These are phyloP conservation scores for Solanum tarijense DNA, from an alignment of 257 asterid species.

Conservation along the genomic window DNA sequence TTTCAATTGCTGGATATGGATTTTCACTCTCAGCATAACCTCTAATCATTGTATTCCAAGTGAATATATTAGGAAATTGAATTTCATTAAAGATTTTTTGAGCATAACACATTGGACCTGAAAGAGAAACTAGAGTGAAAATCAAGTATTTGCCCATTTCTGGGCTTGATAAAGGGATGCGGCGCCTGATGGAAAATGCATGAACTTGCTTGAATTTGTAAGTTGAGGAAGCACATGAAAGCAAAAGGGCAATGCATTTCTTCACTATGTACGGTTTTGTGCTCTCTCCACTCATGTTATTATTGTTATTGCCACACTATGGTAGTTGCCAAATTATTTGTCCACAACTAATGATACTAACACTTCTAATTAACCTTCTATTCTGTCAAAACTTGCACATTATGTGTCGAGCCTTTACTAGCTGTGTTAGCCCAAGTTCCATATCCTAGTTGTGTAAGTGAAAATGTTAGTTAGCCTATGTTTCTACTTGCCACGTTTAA, in stretches of 20 bases:
- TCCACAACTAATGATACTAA: no score
- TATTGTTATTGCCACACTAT: no score
- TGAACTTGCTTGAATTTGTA: constrained; percentile 54
- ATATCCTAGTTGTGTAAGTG: not conserved
- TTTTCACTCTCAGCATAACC: constrained; percentile 76
- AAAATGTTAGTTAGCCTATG: no score
- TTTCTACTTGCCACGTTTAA: no score
- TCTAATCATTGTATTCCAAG: constrained; percentile 77
- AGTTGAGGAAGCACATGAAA: constrained; percentile 53
- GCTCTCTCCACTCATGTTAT: constrained; percentile 3
- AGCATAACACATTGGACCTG: constrained; percentile 64
- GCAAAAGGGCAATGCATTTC: constrained; percentile 65
- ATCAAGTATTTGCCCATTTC: constrained; percentile 64
- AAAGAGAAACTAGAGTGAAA: constrained; percentile 40
- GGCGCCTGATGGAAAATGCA: constrained; percentile 66
- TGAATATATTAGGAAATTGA: constrained; percentile 48
- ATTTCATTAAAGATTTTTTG: constrained; percentile 44
- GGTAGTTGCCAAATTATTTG: no score
- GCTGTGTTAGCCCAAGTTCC: not conserved
- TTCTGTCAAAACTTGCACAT: no score
- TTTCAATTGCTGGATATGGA: constrained; percentile 48
- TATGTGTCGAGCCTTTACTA: not conserved
- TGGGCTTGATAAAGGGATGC: constrained; percentile 38
- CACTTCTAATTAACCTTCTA: not conserved
- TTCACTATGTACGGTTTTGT: constrained; percentile 36